Evolutionary conservation across 371 early-diverging fungal genomes (phyloP), one percentile per base, ranked within the genome.

Genomic region (Mucor velutinosus): DNA sequence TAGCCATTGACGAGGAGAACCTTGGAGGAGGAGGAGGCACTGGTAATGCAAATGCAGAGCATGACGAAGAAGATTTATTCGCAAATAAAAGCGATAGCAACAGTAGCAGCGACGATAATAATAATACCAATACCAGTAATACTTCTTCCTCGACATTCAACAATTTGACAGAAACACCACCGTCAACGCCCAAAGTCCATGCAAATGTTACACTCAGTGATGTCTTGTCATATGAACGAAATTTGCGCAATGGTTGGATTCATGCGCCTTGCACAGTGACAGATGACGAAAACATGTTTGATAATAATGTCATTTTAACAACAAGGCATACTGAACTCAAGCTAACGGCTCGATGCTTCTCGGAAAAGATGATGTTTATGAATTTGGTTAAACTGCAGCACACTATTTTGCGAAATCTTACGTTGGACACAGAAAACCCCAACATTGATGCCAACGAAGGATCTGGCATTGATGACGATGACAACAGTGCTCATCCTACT

Each of bases 301-400:
- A 69, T 17, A 62, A 68, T 14, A 39, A 27, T 14, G 27, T 75
- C 30, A 41, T 68, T 15, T 51, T 75, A 19, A 23, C 21, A 17
- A 33, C 71, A 8, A 30, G 41, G 1, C 62, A 63, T 37, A 65
- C 55, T 6, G 32, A 25, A 25, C 61, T 70, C 12, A 21, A 23
- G 14, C 39, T 76, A 0, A 65, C 30, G 1, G 64, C 71, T 6
- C 57, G 76, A 12, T 73, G 61, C 12, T 32, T 51, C 23, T 10
- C 49, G 1, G 74, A 76, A 45, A 73, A 70, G 41, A 71, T 37
- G 53, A 67, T 62, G 58, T 73, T 76, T 66, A 47, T 76, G 29
- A 73, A 76, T 15, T 59, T 76, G 3, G 58, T 76, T 6, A 23
- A 49, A 7, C 29, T 74, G 14, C 64, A 63, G 15, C 71, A 64